Base-by-base conservation (phyloP, 1,139 yeast genomes). In the Yueomyces sp. region DNA sequence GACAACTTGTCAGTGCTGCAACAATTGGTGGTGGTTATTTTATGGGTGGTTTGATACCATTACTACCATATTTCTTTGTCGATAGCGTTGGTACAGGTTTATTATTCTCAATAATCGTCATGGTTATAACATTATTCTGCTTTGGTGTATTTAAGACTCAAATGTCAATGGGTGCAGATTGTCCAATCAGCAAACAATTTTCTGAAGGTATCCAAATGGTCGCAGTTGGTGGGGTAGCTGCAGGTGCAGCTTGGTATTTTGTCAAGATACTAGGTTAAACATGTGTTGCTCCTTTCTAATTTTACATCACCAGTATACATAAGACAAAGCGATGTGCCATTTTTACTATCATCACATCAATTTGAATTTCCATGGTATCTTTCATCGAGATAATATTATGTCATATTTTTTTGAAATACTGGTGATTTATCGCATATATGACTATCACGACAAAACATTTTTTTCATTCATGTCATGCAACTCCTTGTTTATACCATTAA, bases 201-300 rank as follows among this genome's bases (percentile, higher is more conserved):
- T 65, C 68, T 40, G 95, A 87, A 61, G 97, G 97, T 42, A 44
- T 82, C 37, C 95, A 87, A 64, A 91, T 91, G 97, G 80, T 87
- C 44, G 66, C 82, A 26, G 89, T 86, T 42, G 98, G 98, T 38
- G 94, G 96, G 19, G 67, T 83, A 33, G 98, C 98, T 28, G 98
- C 98, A 4, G 95, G 95, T 5, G 85, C 95, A 28, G 97, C 98
- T 26, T 91, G 96, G 96, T 78, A 78, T 39, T 74, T 89, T 59
- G 97, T 91, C 39, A 81, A 79, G 59, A 65, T 81, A 50, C 79
- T 87, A 50, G 95, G 51, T 36, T 51, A 44, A 47, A 9, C 6
- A 29, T 29, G 8, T 29, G 9, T 29, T 29, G 9, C 31, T 29
- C 6, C 9, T 29, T 19, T 19, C 19, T 19, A 19, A 19, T 19